Evolutionary conservation across 2,329 filamentous ascomycete species (phyloP).

Genomic region (Xylariales sp.): DNA sequence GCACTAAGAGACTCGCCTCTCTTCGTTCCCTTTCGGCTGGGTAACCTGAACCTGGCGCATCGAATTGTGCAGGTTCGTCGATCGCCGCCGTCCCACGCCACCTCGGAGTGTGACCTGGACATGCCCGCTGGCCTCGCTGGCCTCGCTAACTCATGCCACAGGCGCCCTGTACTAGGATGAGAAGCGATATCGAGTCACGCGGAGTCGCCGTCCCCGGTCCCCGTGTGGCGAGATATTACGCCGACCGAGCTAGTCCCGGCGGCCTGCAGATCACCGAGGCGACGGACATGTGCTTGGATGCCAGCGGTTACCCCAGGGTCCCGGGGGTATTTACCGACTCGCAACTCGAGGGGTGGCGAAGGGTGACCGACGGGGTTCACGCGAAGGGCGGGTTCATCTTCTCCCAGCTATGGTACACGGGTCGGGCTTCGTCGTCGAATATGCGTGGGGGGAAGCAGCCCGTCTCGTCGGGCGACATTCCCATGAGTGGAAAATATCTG

Average conservation of each 20-base stretch:
- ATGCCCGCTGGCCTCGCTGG: no score
- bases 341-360: constrained; percentile 67
- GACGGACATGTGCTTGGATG: constrained; percentile 61
- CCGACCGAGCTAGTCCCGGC: constrained; percentile 41
- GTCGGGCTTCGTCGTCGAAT: constrained; percentile 59
- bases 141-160: constrained; percentile 2
- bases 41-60: constrained; percentile 50
- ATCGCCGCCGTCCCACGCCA: background rate
- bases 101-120: no score
- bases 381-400: constrained; percentile 68
- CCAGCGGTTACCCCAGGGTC: constrained; percentile 59
- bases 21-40: constrained; percentile 52
- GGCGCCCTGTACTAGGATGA: constrained; percentile 50
- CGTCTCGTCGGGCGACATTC: constrained; percentile 44
- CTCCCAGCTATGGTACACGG: constrained; percentile 69
- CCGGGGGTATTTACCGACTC: constrained; percentile 65
- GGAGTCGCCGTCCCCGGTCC: constrained; percentile 51
- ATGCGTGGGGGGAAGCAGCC: constrained; percentile 40
- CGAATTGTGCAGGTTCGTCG: constrained; percentile 52
- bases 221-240: constrained; percentile 47
- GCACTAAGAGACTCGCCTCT: constrained; percentile 37
- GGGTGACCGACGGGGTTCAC: constrained; percentile 69
- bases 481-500: constrained; percentile 49
- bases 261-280: constrained; percentile 66
- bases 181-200: constrained; percentile 48